Conservation (phyloP, 352 stramenopile genomes). For the Phytophthora tubulina region DNA sequence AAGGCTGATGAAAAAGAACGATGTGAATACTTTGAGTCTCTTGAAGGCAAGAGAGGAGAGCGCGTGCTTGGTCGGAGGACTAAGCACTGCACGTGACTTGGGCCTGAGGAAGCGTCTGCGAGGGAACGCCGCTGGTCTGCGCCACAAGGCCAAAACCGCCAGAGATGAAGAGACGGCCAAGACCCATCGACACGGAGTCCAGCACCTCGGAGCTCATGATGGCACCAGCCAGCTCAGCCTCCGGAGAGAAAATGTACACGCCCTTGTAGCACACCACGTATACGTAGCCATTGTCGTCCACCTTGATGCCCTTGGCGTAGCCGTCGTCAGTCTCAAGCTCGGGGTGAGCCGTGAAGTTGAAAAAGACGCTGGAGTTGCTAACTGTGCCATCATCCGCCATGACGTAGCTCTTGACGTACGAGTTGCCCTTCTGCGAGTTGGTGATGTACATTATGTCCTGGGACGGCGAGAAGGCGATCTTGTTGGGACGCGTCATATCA, state of each 20-base stretch:
- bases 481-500: constrained; percentile 84
- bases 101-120: constrained; percentile 39
- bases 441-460: constrained; percentile 84
- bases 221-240: constrained; percentile 62
- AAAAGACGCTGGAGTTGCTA: constrained; percentile 67
- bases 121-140: constrained; percentile 57
- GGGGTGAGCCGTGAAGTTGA: constrained; percentile 79
- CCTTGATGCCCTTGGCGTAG: constrained; percentile 80
- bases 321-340: constrained; percentile 68
- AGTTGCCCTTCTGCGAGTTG: constrained; percentile 81
- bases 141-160: constrained; percentile 75
- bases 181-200: constrained; percentile 68
- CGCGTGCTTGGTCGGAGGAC: constrained; percentile 15
- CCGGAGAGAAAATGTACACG: constrained; percentile 73
- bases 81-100: constrained; percentile 57
- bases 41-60: constrained; percentile 30
- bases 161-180: constrained; percentile 81
- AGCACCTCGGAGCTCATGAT: constrained; percentile 68
- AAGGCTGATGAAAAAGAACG: constrained; percentile 32
- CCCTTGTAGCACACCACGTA: constrained; percentile 83
- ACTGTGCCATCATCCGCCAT: constrained; percentile 65
- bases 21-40: constrained; percentile 46
- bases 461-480: constrained; percentile 81
- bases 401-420: constrained; percentile 81
- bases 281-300: constrained; percentile 76